Percentiles rank a stretch among this genome's conserved stretches.
These are phyloP conservation scores for Cryptococcus sp. DNA, from an alignment of 1,284 basidiomycete genomes.

Conservation along the genomic window DNA sequence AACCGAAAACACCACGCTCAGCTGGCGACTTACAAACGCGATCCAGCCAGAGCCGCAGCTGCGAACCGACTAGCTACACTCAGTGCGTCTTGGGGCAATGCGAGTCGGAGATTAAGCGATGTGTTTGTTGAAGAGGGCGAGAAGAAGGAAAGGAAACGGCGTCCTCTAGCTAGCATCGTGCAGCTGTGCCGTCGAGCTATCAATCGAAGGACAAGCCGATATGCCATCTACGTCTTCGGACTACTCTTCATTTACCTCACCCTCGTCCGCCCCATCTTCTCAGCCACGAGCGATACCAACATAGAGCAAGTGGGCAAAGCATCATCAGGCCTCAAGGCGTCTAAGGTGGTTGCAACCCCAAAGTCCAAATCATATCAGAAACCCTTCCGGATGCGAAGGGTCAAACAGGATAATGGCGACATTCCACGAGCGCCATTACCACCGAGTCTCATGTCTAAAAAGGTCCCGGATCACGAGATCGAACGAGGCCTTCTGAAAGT, in stretches of 20 bases:
- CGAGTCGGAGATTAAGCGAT: neutral
- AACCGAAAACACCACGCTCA: slow-evolving; percentile 7
- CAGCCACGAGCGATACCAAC: too few relatives aligned
- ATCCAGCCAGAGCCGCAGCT: slow-evolving; percentile 6
- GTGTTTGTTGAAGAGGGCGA: neutral
- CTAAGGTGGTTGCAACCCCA: too few relatives aligned
- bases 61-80: slow-evolving; percentile 3
- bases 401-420: too few relatives aligned
- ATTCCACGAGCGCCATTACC: slow-evolving; percentile 4
- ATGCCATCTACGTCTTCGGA: too few relatives aligned
- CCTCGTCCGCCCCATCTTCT: too few relatives aligned
- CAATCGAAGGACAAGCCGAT: too few relatives aligned
- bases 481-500: slow-evolving; percentile 32
- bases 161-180: neutral
- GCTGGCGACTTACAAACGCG: slow-evolving; percentile 11
- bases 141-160: neutral
- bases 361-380: too few relatives aligned
- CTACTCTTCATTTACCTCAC: too few relatives aligned
- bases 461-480: slow-evolving; percentile 18
- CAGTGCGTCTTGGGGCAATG: neutral
- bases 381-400: too few relatives aligned
- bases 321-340: too few relatives aligned
- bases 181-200: too few relatives aligned
- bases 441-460: slow-evolving; percentile 3
- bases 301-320: too few relatives aligned